Base-by-base conservation (phyloP, 495 filamentous ascomycete species). In the Penicillium antarcticum region DNA sequence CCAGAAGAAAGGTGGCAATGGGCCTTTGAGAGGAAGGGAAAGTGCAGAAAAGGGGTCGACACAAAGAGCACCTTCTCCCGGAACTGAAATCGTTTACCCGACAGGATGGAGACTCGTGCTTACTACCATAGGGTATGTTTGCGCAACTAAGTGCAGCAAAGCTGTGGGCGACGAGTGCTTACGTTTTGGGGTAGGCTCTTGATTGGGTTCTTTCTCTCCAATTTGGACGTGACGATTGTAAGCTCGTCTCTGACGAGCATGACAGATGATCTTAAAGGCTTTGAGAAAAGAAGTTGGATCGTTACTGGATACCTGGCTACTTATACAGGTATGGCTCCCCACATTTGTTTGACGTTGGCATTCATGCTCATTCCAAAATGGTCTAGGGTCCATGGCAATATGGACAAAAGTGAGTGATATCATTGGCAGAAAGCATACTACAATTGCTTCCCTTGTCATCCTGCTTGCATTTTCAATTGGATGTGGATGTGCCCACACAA, bases 191-290 rank as follows among this genome's bases (percentile, higher is more conserved):
- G 21, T 18, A 86, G 80, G 29, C 69, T 85, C 34, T 66, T 78
- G 26, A 56, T 80, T 14, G 73, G 75, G 16, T 76, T 87, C 31
- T 76, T 85, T 23, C 77, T 87, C 18, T 79, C 79, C 12, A 82
- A 77, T 43, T 57, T 86, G 10, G 83, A 87, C 48, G 77, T 78
- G n/a, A 81, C 82, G 0, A 85, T 86, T 42, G 78, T 86, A 12
- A 80, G 80, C 34, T 86, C 84, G 0, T 77, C 84, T 2, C 71
- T 87, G 5, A 75, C 85, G 13, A 75, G 75, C 10, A 84, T 87
- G 42, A 80, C 77, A 2, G 69, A 76, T 37, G 75, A 77, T 18
- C 58, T 86, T 17, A 53, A 75, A 6, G 72, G 80, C 33, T 81
- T 80, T 48, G 62, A 75, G 16, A 69, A 82, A 48, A 70, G 67